Conservation (phyloP, 257 asterid genomes). For the Scutellaria barbata region DNA sequence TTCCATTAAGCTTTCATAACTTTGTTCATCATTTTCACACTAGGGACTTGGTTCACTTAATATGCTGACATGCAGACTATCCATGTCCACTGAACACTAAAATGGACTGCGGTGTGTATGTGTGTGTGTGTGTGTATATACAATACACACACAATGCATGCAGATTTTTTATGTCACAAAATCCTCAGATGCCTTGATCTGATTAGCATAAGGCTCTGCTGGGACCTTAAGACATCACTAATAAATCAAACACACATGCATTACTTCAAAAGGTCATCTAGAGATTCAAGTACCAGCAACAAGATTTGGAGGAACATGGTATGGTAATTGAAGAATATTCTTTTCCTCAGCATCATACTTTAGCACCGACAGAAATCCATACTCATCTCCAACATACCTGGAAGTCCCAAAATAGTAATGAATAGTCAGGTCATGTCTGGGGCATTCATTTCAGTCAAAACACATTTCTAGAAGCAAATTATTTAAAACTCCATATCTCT, state of each 20-base stretch:
- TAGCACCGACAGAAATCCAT: conserved; percentile 82
- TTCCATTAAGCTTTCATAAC: conserved; percentile 28
- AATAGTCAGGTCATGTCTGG: conserved; percentile 32
- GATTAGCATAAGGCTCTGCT: conserved; percentile 26
- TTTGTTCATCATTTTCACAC: conserved; percentile 15
- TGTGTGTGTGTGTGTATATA: not conserved
- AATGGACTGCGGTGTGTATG: too few relatives aligned
- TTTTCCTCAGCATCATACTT: conserved; percentile 76
- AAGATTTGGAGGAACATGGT: conserved; percentile 82
- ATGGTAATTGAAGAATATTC: conserved; percentile 63
- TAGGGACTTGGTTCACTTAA: not conserved
- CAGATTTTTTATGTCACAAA: conserved; percentile 10
- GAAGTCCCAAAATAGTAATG: conserved; percentile 36
- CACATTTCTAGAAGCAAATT: conserved; percentile 23
- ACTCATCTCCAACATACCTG: conserved; percentile 94
- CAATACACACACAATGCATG: not conserved
- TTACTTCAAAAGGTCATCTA: conserved; percentile 31
- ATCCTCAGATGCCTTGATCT: conserved; percentile 21
- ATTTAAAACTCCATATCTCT: conserved; percentile 37
- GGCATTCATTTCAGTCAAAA: conserved; percentile 28
- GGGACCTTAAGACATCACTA: conserved; percentile 21
- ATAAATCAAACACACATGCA: conserved; percentile 26
- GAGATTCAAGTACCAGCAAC: conserved; percentile 69
- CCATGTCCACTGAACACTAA: conserved; percentile 9
- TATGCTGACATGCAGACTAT: not conserved